These are phyloP conservation scores for Xylariaceae sp. DNA, from an alignment of 2,329 filamentous ascomycete genomes.

Conservation along the genomic window DNA sequence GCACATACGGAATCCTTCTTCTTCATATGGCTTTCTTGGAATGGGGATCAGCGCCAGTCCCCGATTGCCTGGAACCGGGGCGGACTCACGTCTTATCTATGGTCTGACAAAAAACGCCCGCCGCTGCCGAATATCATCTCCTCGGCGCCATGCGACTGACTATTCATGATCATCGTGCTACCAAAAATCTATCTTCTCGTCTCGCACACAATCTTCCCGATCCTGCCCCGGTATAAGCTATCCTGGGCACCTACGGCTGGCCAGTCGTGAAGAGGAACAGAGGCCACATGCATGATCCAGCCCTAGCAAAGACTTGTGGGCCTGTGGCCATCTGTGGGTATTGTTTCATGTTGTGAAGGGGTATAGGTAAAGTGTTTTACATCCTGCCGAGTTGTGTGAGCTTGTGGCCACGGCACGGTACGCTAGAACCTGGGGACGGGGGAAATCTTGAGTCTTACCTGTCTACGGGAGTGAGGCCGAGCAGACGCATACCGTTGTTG, in stretches of 20 bases:
- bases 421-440: background rate
- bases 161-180: constrained; percentile 5
- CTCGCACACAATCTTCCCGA: constrained; percentile 1
- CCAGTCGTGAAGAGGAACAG: background rate
- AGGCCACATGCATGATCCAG: background rate
- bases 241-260: background rate
- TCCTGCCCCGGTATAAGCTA: background rate
- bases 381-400: constrained; percentile 15
- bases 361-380: constrained; percentile 8
- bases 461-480: constrained; percentile 75
- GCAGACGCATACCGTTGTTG: constrained; percentile 74
- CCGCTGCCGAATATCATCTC: background rate
- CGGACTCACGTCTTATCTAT: constrained; percentile 15
- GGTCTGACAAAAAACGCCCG: constrained; percentile 5
- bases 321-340: background rate
- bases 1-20: background rate
- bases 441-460: constrained; percentile 34
- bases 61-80: background rate
- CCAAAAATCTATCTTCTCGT: background rate
- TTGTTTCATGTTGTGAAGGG: background rate
- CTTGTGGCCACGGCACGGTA: background rate
- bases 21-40: background rate
- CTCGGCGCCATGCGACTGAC: background rate
- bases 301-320: background rate
- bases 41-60: constrained; percentile 2